phyloP scores from a whole-genome alignment of 371 early-diverging fungal genomes.

The Apophysomyces trapeziformis region DNA sequence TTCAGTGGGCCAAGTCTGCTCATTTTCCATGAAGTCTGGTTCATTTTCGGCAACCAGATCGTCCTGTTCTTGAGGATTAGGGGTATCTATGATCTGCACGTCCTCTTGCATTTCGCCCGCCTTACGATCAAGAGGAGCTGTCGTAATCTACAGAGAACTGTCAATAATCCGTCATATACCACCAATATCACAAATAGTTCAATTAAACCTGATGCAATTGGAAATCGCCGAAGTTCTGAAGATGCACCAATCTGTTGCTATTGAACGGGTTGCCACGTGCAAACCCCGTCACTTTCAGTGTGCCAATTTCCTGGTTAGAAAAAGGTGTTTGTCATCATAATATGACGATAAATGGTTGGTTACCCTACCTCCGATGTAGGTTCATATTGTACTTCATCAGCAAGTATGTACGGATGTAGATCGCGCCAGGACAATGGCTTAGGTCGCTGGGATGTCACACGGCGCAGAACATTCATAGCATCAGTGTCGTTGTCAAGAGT shows the following conservation, averaged over 20 bases:
- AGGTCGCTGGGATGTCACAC: slow-evolving; percentile 75
- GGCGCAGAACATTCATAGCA: slow-evolving; percentile 62
- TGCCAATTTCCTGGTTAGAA: slow-evolving; percentile 51
- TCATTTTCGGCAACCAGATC: slow-evolving; percentile 80
- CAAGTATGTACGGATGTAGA: slow-evolving; percentile 84
- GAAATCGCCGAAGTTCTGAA: slow-evolving; percentile 92
- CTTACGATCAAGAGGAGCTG: slow-evolving; percentile 23
- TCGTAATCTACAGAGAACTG: slow-evolving; percentile 28
- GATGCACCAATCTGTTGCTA: slow-evolving; percentile 89
- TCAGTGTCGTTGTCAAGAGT: slow-evolving; percentile 62
- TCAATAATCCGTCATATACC: not conserved
- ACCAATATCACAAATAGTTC: not conserved
- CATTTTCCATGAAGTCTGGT: slow-evolving; percentile 88
- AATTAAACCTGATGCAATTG: slow-evolving; percentile 74
- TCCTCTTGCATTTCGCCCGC: slow-evolving; percentile 54
- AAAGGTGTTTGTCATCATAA: not conserved
- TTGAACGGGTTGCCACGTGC: slow-evolving; percentile 78
- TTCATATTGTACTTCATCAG: slow-evolving; percentile 73
- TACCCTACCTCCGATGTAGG: slow-evolving; percentile 31
- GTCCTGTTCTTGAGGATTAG: slow-evolving; percentile 74
- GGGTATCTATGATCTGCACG: slow-evolving; percentile 58
- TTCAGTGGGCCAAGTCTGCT: slow-evolving; percentile 98
- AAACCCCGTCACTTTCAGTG: slow-evolving; percentile 84
- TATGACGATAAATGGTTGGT: not conserved
- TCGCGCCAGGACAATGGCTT: slow-evolving; percentile 89